phyloP scores from a whole-genome alignment of 2,329 filamentous ascomycete species.

The Colletotrichum truncatum region DNA sequence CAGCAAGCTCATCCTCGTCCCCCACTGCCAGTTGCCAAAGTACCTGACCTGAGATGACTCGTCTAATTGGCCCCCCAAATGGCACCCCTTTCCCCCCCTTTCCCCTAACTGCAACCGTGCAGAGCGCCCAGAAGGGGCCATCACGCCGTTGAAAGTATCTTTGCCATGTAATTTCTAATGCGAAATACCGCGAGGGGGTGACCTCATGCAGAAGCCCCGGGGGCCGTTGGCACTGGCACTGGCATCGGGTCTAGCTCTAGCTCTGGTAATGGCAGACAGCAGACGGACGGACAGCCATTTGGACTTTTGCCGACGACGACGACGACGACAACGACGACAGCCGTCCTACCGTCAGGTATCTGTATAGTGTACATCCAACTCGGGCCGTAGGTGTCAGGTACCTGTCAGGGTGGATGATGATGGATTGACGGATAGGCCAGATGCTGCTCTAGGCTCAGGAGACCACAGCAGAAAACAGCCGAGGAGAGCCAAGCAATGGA shows the following conservation, averaged over 20 bases:
- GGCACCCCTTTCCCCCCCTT: not conserved
- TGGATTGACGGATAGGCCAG: slow-evolving; percentile 22
- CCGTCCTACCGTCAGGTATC: slow-evolving; percentile 11
- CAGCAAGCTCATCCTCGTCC: slow-evolving; percentile 21
- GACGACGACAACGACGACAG: not conserved
- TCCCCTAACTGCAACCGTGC: slow-evolving; percentile 23
- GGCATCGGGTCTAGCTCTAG: not conserved
- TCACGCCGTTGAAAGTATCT: slow-evolving; percentile 30
- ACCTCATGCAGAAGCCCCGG: slow-evolving; percentile 14
- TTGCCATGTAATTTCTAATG: slow-evolving; percentile 21
- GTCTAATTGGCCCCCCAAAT: slow-evolving; percentile 19
- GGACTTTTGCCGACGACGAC: not conserved
- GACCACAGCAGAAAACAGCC: not conserved
- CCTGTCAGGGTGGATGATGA: slow-evolving; percentile 17
- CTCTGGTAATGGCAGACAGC: not conserved
- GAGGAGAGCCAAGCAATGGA: slow-evolving; percentile 12
- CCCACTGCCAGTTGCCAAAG: slow-evolving; percentile 10
- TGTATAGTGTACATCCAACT: not conserved
- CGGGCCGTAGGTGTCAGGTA: slow-evolving; percentile 17
- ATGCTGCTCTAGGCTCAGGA: not conserved
- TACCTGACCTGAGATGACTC: slow-evolving; percentile 11
- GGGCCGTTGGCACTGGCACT: slow-evolving; percentile 11
- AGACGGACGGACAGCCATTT: not conserved
- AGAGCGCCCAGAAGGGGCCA: slow-evolving; percentile 18
- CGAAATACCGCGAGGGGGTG: slow-evolving; percentile 6